A percentile compares a stretch with the other conserved stretches of the same genome.
phyloP scores from a whole-genome alignment of 164 flowering plant species.

The Sextonia rubra region DNA sequence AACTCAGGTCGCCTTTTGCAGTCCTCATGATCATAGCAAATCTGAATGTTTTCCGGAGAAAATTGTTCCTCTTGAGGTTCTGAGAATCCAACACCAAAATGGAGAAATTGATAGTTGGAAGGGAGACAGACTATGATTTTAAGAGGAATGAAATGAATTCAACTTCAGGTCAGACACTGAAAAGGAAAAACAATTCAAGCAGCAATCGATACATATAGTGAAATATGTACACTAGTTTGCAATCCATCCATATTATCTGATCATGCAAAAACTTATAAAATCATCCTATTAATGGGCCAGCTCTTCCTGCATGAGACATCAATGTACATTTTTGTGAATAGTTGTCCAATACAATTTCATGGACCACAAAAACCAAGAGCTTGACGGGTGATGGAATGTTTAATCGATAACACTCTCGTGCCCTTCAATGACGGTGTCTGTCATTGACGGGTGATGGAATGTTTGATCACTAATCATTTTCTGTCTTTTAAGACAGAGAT shows the following conservation, averaged over 20 bases:
- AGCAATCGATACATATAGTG: neutral
- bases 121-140: neutral
- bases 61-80: slow-evolving; percentile 55
- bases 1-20: slow-evolving; percentile 51
- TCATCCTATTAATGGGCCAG: neutral
- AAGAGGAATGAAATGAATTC: neutral
- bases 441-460: neutral
- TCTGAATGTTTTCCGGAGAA: slow-evolving; percentile 26
- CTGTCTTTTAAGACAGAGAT: neutral
- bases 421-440: no score
- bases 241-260: neutral
- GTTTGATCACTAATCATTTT: neutral
- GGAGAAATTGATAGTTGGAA: neutral
- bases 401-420: neutral
- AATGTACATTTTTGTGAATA: neutral
- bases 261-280: neutral
- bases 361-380: neutral
- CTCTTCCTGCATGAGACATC: neutral
- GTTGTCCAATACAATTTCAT: neutral
- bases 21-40: slow-evolving; percentile 64
- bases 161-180: neutral
- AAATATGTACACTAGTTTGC: neutral
- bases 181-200: neutral
- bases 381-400: neutral
- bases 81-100: slow-evolving; percentile 20